Evolutionary conservation across 169 alveolate species (phyloP), one percentile per base, ranked within the genome.

Genomic region (Plasmodium falciparum): DNA sequence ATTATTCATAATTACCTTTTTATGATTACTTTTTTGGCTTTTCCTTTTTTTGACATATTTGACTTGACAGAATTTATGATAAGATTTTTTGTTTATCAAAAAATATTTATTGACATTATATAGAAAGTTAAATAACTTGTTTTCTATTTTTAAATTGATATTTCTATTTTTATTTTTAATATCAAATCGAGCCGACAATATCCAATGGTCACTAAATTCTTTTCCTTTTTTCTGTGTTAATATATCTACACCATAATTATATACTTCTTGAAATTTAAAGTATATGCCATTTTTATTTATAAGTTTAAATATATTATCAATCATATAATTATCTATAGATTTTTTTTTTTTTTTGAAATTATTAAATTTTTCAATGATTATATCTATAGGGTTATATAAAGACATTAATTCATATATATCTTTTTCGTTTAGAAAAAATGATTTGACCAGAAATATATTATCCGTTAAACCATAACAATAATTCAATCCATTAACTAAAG

Each of bases 201-300:
- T 66, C 91, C 91, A 83, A 22, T 83, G 91, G 43, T 83, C 91
- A 70, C 91, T 83, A 22, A 83, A 20, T 47, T 83, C 91, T 4
- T 70, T 83, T 20, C 63, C 63, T 62, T 43, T 83, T 69, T 58
- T 83, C 59, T 83, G 91, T 22, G 91, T 83, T 70, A 83, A 39
- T 70, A 83, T 83, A 58, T 83, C 91, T 7, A 83, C 85, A 17
- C 91, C 91, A 61, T 59, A 83, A 73, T 83, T 83, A 70, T 29
- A 70, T n/a, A 83, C 86, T 8, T 70, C 54, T 45, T 83, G 85
- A 58, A 83, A 71, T 83, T 83, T 83, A 12, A 83, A 59, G 12
- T 54, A 29, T 45, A 83, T 73, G n/a, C 91, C 83, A 52, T 83
- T 83, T 56, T 58, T 69, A 54, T 83, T 71, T 20, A 83, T 83